phyloP scores from a whole-genome alignment of 1,284 basidiomycete species.

The Cronartium quercuum region DNA sequence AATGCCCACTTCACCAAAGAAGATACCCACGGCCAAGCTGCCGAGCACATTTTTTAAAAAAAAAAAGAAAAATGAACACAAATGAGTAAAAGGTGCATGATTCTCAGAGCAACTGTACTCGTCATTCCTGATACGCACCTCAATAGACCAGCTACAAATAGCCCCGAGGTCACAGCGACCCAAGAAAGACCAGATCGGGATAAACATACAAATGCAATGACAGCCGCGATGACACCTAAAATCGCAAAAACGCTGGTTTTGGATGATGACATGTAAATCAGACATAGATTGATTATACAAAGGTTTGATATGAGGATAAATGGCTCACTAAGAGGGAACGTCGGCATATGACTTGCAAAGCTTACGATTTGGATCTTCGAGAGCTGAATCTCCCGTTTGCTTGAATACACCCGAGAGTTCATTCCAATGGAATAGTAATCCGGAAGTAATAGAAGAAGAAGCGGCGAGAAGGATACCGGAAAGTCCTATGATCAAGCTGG shows the following conservation, averaged over 20 bases:
- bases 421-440: conserved; percentile 11
- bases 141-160: not conserved
- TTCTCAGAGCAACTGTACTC: too few relatives aligned
- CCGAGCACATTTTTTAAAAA: not conserved
- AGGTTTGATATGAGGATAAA: too few relatives aligned
- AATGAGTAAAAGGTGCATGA: too few relatives aligned
- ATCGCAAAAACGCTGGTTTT: not conserved
- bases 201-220: not conserved
- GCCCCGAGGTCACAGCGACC: not conserved
- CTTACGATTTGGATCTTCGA: conserved; percentile 29
- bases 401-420: conserved; percentile 2
- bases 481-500: conserved; percentile 21
- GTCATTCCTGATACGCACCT: not conserved
- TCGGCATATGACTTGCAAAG: conserved; percentile 19
- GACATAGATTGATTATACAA: too few relatives aligned
- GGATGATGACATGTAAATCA: too few relatives aligned
- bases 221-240: not conserved
- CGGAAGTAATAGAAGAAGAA: conserved; percentile 17
- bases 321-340: conserved; percentile 23
- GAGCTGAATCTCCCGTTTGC: not conserved
- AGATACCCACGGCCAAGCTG: not conserved
- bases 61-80: not conserved
- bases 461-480: conserved; percentile 14
- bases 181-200: not conserved
- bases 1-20: not conserved